Evolutionary conservation across 768 basidiomycete species (phyloP).

Genomic region (Serpula lacrymans): DNA sequence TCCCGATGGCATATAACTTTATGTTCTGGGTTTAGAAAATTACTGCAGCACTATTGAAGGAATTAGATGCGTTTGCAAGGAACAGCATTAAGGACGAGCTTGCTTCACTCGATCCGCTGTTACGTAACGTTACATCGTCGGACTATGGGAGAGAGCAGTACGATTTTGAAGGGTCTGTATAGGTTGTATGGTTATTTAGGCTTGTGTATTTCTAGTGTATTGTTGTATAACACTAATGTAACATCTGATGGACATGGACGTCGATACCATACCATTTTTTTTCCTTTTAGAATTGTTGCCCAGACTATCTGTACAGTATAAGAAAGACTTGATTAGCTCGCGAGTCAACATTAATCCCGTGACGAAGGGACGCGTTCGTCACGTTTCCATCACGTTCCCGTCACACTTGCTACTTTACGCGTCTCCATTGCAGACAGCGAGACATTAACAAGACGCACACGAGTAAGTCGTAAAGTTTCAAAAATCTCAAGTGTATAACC

Average conservation of each 20-base stretch:
- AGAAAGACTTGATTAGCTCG: too few species aligned
- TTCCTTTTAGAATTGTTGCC: too few species aligned
- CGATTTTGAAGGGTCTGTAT: constrained; percentile 40
- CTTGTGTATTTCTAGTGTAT: constrained; percentile 20
- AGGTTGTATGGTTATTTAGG: constrained; percentile 8
- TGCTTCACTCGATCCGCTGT: constrained; percentile 73
- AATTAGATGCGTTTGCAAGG: constrained; percentile 79
- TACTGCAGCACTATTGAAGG: constrained; percentile 72
- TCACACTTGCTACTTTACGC: too few species aligned
- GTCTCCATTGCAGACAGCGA: too few species aligned
- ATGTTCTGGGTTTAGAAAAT: constrained; percentile 69
- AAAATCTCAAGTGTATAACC: too few species aligned
- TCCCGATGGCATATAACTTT: not conserved
- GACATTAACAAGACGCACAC: too few species aligned
- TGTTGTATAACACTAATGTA: constrained; percentile 9
- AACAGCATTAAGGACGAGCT: constrained; percentile 81
- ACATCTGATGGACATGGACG: constrained; percentile 7
- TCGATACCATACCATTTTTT: not conserved
- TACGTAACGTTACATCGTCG: constrained; percentile 51
- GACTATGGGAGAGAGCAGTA: constrained; percentile 39
- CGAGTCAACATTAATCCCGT: too few species aligned
- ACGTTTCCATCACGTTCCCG: too few species aligned
- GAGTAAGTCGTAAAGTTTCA: too few species aligned
- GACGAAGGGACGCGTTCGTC: too few species aligned
- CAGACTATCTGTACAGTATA: too few species aligned